phyloP scores from a whole-genome alignment of 257 asterid species.

The Salvia rosmarinus region DNA sequence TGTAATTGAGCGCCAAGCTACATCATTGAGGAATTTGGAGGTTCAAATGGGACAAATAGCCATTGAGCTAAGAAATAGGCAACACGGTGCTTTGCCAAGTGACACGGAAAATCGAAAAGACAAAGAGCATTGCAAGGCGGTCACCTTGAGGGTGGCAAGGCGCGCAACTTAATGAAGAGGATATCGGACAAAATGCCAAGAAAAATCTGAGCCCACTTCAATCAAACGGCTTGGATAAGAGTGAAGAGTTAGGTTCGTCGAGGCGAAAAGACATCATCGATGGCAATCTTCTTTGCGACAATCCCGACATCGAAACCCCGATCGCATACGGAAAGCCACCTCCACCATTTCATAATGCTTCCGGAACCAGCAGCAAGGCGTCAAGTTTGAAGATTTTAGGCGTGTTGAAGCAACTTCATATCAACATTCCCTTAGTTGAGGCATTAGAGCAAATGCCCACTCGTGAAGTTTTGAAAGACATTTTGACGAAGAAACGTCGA shows the following conservation, averaged over 20 bases:
- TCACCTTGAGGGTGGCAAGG: background rate
- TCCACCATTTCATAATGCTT: background rate
- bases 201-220: background rate
- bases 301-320: background rate
- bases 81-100: background rate
- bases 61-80: background rate
- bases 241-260: background rate
- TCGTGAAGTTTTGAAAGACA: background rate
- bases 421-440: background rate
- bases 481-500: background rate
- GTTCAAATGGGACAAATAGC: background rate
- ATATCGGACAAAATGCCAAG: background rate
- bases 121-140: background rate
- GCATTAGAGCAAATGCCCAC: background rate
- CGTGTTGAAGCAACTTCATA: background rate
- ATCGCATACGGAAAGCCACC: background rate
- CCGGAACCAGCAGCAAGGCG: background rate
- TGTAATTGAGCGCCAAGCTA: background rate
- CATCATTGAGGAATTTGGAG: background rate
- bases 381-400: background rate
- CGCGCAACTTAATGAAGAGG: background rate
- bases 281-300: background rate
- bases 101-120: background rate
- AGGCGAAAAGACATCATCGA: background rate
- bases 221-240: background rate